Evolutionary conservation across 176 grass and related monocot species (phyloP).

Genomic region (Elymus sibiricus): DNA sequence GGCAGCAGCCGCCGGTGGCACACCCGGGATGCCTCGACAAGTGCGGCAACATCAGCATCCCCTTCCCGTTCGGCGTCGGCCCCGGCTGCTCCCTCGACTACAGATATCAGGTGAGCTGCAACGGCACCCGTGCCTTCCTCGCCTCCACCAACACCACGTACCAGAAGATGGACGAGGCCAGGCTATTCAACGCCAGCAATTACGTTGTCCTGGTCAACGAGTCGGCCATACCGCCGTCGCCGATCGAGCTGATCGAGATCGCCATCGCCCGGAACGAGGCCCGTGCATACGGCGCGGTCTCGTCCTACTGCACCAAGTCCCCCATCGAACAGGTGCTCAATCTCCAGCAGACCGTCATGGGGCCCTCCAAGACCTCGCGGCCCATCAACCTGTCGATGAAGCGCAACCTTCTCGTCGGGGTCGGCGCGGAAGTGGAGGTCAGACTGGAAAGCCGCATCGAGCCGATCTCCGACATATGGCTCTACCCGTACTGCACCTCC

Average conservation of each 20-base stretch:
- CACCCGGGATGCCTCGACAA: too few species aligned
- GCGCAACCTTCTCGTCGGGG: background rate
- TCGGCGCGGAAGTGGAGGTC: background rate
- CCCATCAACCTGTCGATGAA: background rate
- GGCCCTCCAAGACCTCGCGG: background rate
- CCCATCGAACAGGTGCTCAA: background rate
- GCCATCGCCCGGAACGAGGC: background rate
- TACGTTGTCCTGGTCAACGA: too few species aligned
- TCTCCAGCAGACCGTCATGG: background rate
- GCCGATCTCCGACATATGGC: background rate
- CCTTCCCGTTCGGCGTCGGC: too few species aligned
- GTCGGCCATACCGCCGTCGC: background rate
- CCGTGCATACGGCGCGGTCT: background rate
- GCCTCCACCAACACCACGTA: too few species aligned
- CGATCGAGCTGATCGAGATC: background rate
- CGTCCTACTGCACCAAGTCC: background rate
- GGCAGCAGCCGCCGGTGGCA: too few species aligned
- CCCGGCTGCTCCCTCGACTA: too few species aligned
- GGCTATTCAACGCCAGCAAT: too few species aligned
- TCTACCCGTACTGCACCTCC: background rate
- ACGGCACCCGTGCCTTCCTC: too few species aligned
- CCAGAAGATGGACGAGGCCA: too few species aligned
- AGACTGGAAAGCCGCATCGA: background rate
- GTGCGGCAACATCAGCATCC: too few species aligned
- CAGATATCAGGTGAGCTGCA: too few species aligned